These are phyloP conservation scores for Meira nashicola DNA, from an alignment of 1,284 basidiomycete species.

Conservation along the genomic window DNA sequence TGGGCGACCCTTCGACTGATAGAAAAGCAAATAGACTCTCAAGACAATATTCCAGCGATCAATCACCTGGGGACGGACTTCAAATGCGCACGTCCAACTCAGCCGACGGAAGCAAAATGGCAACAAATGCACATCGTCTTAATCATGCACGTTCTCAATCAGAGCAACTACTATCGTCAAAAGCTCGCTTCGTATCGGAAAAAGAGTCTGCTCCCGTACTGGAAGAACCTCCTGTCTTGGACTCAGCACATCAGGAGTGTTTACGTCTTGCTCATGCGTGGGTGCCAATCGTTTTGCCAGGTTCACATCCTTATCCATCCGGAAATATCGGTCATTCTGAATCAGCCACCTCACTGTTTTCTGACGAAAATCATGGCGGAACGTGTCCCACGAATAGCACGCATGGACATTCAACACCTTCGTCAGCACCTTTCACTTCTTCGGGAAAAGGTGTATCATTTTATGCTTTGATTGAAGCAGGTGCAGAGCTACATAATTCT, in stretches of 20 bases:
- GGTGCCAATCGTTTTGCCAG: constrained; percentile 20
- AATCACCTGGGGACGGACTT: background rate
- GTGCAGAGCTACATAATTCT: constrained; percentile 23
- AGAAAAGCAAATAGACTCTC: constrained; percentile 8
- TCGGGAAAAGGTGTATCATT: constrained; percentile 28
- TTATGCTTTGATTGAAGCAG: constrained; percentile 36
- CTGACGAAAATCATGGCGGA: constrained; percentile 17
- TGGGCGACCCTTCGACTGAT: constrained; percentile 14
- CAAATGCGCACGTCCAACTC: too few species aligned
- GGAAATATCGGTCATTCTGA: constrained; percentile 10
- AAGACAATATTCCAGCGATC: constrained; percentile 4
- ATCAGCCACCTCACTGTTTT: constrained; percentile 27
- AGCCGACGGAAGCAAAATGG: too few species aligned
- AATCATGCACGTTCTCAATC: too few species aligned
- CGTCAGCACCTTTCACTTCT: constrained; percentile 12
- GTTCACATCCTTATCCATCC: constrained; percentile 1
- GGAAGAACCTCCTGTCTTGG: background rate
- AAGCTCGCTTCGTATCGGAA: too few species aligned
- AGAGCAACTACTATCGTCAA: too few species aligned
- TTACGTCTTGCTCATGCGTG: constrained; percentile 24
- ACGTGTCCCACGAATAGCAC: constrained; percentile 12
- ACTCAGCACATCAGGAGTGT: background rate
- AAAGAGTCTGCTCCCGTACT: background rate
- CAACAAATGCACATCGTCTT: too few species aligned
- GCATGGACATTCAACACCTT: constrained; percentile 2